Conservation (phyloP, 108 stramenopile species). For the Aurantiochytrium sp. region DNA sequence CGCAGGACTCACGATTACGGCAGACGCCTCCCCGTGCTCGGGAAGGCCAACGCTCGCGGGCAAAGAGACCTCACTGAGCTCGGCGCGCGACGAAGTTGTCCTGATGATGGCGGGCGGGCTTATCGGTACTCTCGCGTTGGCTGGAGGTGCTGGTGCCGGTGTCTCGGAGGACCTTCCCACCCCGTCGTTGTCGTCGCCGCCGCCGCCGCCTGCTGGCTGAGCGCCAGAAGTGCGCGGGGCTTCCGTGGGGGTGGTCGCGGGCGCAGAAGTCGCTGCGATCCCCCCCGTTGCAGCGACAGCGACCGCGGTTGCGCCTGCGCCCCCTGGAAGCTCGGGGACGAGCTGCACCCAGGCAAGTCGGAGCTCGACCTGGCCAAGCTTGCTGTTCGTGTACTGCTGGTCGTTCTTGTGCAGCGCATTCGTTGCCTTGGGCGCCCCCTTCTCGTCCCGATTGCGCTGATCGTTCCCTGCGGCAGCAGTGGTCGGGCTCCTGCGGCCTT, state of each 20-base stretch:
- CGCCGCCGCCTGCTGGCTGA: too few species aligned
- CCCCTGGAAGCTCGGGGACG: neutral
- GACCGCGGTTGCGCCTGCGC: neutral
- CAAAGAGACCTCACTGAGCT: too few species aligned
- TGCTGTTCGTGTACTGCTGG: neutral
- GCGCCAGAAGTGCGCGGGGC: too few species aligned
- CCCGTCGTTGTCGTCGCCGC: too few species aligned
- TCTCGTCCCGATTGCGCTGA: neutral
- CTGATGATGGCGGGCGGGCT: too few species aligned
- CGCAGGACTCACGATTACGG: neutral
- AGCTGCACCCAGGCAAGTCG: neutral
- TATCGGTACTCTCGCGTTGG: too few species aligned
- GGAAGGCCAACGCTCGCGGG: too few species aligned
- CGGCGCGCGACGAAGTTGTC: too few species aligned
- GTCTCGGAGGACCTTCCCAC: too few species aligned
- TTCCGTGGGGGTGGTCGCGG: neutral
- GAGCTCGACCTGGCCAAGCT: neutral
- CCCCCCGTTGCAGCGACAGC: neutral
- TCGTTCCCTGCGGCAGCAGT: too few species aligned
- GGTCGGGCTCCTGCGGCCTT: too few species aligned
- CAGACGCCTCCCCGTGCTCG: neutral
- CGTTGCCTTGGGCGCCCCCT: neutral
- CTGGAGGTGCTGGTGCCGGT: too few species aligned
- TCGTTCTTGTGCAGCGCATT: neutral
- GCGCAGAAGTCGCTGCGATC: neutral